A percentile compares a stretch with the other conserved stretches of the same genome.
These are phyloP conservation scores for Trichophyton mentagrophytes DNA, from an alignment of 2,329 filamentous ascomycete species.

Conservation along the genomic window DNA sequence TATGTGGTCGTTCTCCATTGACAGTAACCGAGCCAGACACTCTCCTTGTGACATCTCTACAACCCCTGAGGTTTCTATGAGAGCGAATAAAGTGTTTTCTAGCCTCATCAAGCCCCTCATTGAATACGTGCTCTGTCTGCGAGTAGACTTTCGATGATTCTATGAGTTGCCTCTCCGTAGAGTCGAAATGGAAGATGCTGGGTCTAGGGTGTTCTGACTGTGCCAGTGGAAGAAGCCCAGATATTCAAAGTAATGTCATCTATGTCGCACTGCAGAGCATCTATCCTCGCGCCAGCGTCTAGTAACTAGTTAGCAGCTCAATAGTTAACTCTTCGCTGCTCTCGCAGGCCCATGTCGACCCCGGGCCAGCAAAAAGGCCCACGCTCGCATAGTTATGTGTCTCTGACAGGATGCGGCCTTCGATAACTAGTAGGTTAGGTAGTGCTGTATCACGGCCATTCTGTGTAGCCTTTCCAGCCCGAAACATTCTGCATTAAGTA, in stretches of 20 bases:
- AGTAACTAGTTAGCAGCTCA: not conserved
- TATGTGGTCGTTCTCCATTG: not conserved
- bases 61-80: not conserved
- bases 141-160: not conserved
- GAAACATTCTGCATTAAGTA: not conserved
- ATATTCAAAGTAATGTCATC: not conserved
- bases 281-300: not conserved
- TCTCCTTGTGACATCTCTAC: not conserved
- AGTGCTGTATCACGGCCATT: not conserved
- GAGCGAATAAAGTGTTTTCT: not conserved
- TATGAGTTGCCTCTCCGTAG: not conserved
- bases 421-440: not conserved
- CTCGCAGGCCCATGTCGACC: not conserved
- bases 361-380: too few species aligned
- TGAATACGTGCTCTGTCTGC: not conserved
- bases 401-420: not conserved
- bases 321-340: not conserved
- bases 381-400: not conserved
- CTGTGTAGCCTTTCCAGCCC: not conserved
- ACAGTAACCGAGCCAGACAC: not conserved
- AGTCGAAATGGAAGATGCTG: not conserved
- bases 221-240: not conserved
- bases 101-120: not conserved
- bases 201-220: not conserved
- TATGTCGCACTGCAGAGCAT: not conserved